Base-by-base conservation (phyloP, 495 filamentous ascomycete genomes). In the Aspergillus mulundensis region DNA sequence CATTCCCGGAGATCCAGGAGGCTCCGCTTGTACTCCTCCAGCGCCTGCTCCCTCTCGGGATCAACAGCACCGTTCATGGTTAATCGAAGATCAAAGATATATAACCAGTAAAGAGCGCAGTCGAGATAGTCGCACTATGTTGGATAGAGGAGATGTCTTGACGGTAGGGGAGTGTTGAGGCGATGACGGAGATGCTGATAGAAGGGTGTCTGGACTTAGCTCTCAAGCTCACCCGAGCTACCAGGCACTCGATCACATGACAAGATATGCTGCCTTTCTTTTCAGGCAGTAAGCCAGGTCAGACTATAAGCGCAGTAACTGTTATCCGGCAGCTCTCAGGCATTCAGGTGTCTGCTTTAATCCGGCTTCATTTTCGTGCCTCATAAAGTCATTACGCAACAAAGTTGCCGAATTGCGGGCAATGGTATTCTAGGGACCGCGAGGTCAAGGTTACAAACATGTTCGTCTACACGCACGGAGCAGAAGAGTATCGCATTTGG, bases 1-100 rank as follows among this genome's bases (percentile, higher is more conserved):
- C 90, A 97, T 80, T 99, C 95, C 73, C 94, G 85, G 53, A 95
- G 91, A 71, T 99, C 94, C 68, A 97, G 77, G 53, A 99, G 84
- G 81, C 94, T 96, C 56, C 80, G 81, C 78, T 93, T 94, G 84
- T 92, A 95, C 45, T 89, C 84, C 58, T 91, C 82, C 62, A 97
- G 84, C 66, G 92, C 88, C 68, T 89, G 83, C 50, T 88, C 79
- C 66, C 91, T 82, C 80, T 95, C 91, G 52, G 78, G 77, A 60
- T 82, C 79, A 61, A 67, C 62, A 60, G 71, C 74, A 53, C 73
- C 71, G 70, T 76, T 73, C 79, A 82, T 82, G 45, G 57, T 72
- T 71, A 53, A 53, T 45, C 24, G 39, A 50, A 24, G 20, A 12
- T 16, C 50, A 54, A 36, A 42, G 38, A 30, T n/a, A 42, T 23